Percentiles rank a stretch among this genome's conserved stretches.
Evolutionary conservation across 306 rosid genomes (phyloP).

Genomic region (Vigna angularis): DNA sequence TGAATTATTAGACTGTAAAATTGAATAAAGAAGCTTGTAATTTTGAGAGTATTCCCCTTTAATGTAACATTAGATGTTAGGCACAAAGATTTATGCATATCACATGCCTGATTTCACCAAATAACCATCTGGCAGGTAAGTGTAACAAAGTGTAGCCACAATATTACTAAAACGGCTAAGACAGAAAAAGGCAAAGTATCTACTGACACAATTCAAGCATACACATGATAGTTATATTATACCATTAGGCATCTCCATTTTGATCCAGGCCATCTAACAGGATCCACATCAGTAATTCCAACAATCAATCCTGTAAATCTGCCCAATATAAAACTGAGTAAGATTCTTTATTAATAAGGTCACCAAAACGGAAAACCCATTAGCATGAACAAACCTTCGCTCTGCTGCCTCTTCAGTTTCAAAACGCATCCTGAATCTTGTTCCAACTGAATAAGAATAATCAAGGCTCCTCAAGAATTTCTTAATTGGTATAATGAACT

Average conservation of each 20-base stretch:
- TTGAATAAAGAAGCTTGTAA: too few relatives aligned
- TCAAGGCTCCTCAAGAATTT: slow-evolving; percentile 75
- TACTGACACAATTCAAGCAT: slow-evolving; percentile 1
- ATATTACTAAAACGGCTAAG: background rate
- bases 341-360: slow-evolving; percentile 12
- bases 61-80: slow-evolving; percentile 2
- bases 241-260: slow-evolving; percentile 91
- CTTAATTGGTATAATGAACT: slow-evolving; percentile 71
- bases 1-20: background rate
- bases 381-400: slow-evolving; percentile 62
- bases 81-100: slow-evolving; percentile 7
- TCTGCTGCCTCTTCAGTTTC: slow-evolving; percentile 87
- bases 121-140: background rate
- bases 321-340: slow-evolving; percentile 36
- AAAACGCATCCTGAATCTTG: slow-evolving; percentile 84
- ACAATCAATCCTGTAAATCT: slow-evolving; percentile 79
- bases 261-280: slow-evolving; percentile 89
- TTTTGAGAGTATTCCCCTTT: too few relatives aligned
- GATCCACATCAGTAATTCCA: slow-evolving; percentile 74
- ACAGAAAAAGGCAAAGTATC: slow-evolving; percentile 10
- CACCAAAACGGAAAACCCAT: slow-evolving; percentile 29
- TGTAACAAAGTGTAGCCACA: background rate
- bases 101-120: background rate
- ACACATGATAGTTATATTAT: slow-evolving; percentile 24
- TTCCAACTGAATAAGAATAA: slow-evolving; percentile 75